A percentile compares a stretch with the other conserved stretches of the same genome.
phyloP scores from a whole-genome alignment of 1,284 basidiomycete genomes.

The Schizopora paradoxa region DNA sequence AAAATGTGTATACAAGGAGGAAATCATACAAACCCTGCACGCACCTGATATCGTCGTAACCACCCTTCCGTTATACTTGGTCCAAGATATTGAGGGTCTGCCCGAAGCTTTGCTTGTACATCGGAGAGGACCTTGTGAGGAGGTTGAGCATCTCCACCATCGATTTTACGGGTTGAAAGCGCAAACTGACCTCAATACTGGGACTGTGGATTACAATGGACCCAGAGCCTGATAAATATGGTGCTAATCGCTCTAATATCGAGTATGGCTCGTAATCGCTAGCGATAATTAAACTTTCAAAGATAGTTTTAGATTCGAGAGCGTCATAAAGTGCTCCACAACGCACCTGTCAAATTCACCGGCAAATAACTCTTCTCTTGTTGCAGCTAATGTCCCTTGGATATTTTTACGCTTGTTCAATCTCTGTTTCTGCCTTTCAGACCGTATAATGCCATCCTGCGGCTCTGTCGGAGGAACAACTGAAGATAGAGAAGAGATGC shows the following conservation, averaged over 20 bases:
- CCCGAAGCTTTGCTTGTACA: constrained; percentile 68
- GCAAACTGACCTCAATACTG: constrained; percentile 58
- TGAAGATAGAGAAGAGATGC: constrained; percentile 24
- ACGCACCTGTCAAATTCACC: constrained; percentile 85
- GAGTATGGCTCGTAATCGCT: constrained; percentile 85
- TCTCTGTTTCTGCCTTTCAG: constrained; percentile 64
- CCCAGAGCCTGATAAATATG: constrained; percentile 81
- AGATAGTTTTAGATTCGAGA: constrained; percentile 3
- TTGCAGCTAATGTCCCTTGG: constrained; percentile 51
- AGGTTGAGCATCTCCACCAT: constrained; percentile 7
- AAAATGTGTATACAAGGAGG: not conserved
- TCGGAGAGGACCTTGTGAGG: constrained; percentile 63
- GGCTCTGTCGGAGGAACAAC: constrained; percentile 56
- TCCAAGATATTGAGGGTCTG: constrained; percentile 65
- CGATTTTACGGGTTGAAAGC: constrained; percentile 1
- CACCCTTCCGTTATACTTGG: constrained; percentile 86
- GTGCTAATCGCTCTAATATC: constrained; percentile 68
- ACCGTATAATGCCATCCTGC: constrained; percentile 45
- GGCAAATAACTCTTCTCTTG: constrained; percentile 76
- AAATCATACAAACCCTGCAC: not conserved
- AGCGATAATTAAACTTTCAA: constrained; percentile 69
- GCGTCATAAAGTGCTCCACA: constrained; percentile 3
- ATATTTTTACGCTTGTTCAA: constrained; percentile 68
- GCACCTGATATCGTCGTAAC: constrained; percentile 83
- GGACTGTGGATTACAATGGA: constrained; percentile 86